Conservation (phyloP, 2,329 filamentous ascomycete species). For the Dothiorella sarmentorum region DNA sequence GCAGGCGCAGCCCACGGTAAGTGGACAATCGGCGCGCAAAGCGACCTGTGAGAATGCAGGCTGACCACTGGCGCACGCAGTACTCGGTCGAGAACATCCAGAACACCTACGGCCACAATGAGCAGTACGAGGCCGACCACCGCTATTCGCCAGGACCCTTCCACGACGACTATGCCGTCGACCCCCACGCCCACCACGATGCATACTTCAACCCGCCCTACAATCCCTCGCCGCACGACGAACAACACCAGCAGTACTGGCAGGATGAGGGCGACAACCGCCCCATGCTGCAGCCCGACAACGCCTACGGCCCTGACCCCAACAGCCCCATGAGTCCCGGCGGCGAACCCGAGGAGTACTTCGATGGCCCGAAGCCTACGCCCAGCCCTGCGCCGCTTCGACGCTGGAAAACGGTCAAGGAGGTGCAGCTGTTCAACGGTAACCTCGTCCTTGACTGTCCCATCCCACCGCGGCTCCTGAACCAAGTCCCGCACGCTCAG, state of each 20-base stretch:
- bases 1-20: conserved; percentile 78
- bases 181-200: conserved; percentile 83
- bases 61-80: conserved; percentile 35
- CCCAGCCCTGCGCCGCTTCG: conserved; percentile 64
- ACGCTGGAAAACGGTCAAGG: conserved; percentile 97
- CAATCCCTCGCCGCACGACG: conserved; percentile 62
- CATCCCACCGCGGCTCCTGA: conserved; percentile 81
- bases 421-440: conserved; percentile 94
- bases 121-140: conserved; percentile 55
- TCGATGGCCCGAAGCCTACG: conserved; percentile 45
- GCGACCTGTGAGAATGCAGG: conserved; percentile 15
- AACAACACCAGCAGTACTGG: conserved; percentile 54
- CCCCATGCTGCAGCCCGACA: conserved; percentile 70
- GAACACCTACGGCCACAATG: conserved; percentile 60
- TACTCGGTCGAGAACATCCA: conserved; percentile 69
- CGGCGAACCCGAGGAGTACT: conserved; percentile 27
- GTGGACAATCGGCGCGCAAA: conserved; percentile 33
- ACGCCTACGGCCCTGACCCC: conserved; percentile 60
- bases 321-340: conserved; percentile 37
- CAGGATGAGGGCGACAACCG: conserved; percentile 67
- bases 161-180: conserved; percentile 55
- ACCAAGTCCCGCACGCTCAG: conserved; percentile 78
- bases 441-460: conserved; percentile 97
- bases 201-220: conserved; percentile 83
- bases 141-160: conserved; percentile 44